Percentiles rank a stretch among this genome's conserved stretches.
These are phyloP conservation scores for Talaromyces marneffei DNA, from an alignment of 2,329 filamentous ascomycete genomes.

Conservation along the genomic window DNA sequence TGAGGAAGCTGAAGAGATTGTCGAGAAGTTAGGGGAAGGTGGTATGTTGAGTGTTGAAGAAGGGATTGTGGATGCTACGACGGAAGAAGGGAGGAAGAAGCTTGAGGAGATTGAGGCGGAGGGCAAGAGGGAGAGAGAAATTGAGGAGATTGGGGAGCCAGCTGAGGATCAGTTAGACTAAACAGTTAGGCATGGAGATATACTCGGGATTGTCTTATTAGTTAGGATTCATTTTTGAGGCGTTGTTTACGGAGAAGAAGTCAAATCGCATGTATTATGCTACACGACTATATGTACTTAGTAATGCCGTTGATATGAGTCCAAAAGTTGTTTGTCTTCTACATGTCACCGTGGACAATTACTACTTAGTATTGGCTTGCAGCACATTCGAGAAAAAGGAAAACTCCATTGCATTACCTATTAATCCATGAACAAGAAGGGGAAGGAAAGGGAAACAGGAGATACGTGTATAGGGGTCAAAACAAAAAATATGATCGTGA, in stretches of 20 bases:
- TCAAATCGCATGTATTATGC: background rate
- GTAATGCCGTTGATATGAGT: background rate
- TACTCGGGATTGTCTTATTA: background rate
- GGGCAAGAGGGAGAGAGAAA: conserved; percentile 46
- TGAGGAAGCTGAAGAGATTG: conserved; percentile 77
- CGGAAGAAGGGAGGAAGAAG: conserved; percentile 72
- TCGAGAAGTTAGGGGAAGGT: conserved; percentile 73
- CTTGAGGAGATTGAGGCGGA: conserved; percentile 68
- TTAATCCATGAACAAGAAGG: conserved; percentile 15
- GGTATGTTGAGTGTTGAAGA: conserved; percentile 88
- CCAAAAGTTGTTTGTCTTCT: background rate
- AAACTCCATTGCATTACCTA: conserved; percentile 20
- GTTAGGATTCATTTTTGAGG: conserved; percentile 19
- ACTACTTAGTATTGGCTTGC: background rate
- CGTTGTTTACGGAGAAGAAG: background rate
- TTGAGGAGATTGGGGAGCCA: conserved; percentile 48
- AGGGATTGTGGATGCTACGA: conserved; percentile 91
- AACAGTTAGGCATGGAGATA: conserved; percentile 20
- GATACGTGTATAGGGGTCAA: conserved; percentile 10
- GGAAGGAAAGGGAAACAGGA: conserved; percentile 11
- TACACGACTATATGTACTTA: background rate
- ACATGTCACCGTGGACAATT: background rate
- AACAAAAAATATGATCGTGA: conserved; percentile 11
- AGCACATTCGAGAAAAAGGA: conserved; percentile 1
- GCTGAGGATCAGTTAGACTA: conserved; percentile 28